Percentiles rank a stretch among this genome's conserved stretches.
Evolutionary conservation across 1,284 basidiomycete species (phyloP).

Genomic region (Pseudozyma thailandica): DNA sequence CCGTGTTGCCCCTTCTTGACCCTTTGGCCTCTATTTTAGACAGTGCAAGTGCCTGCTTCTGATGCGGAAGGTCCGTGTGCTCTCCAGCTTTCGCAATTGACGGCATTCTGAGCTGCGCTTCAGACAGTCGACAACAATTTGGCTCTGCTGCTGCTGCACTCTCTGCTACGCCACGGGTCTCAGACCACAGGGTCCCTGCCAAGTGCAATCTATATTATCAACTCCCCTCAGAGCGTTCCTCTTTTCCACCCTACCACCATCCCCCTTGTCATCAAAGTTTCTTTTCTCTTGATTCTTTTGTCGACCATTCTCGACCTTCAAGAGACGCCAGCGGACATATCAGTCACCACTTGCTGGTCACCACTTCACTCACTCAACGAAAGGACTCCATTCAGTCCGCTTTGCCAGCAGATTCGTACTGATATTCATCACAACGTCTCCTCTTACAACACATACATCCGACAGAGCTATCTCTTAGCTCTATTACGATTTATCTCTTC

Average conservation of each 20-base stretch:
- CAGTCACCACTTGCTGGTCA: neutral
- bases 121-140: too few relatives aligned
- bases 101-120: too few relatives aligned
- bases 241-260: conserved; percentile 7
- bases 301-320: conserved; percentile 42
- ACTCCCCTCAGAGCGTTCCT: neutral
- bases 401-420: neutral
- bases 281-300: conserved; percentile 2
- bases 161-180: neutral
- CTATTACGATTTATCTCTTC: neutral
- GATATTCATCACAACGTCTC: neutral
- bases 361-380: neutral
- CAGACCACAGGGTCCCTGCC: neutral
- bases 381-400: conserved; percentile 28
- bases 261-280: neutral
- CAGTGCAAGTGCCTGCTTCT: too few relatives aligned
- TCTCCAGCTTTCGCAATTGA: too few relatives aligned
- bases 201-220: neutral
- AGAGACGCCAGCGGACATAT: too few relatives aligned
- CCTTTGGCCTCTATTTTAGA: too few relatives aligned
- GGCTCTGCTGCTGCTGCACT: too few relatives aligned
- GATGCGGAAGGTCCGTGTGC: too few relatives aligned
- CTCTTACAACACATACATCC: neutral
- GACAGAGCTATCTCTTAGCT: neutral
- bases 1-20: too few relatives aligned